These are phyloP conservation scores for Phytophthora pisi DNA, from an alignment of 352 stramenopile genomes.

Conservation along the genomic window DNA sequence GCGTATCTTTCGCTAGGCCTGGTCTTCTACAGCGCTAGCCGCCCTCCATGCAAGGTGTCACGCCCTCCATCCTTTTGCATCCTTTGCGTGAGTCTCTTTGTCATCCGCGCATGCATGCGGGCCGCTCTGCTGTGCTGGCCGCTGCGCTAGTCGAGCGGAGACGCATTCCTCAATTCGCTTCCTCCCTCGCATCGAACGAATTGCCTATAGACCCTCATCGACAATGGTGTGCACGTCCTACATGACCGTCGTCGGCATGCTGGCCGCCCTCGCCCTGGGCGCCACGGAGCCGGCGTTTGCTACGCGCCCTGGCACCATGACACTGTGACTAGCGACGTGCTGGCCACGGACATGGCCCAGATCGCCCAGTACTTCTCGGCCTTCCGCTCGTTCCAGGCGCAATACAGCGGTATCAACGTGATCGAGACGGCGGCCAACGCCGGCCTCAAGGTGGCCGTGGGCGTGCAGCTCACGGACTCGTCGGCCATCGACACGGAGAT, in stretches of 20 bases:
- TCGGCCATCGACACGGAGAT: conserved; percentile 52
- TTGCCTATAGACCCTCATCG: conserved; percentile 9
- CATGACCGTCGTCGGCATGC: conserved; percentile 21
- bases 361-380: conserved; percentile 54
- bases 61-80: conserved; percentile 20
- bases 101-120: not conserved
- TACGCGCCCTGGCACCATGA: conserved; percentile 73
- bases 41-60: conserved; percentile 13
- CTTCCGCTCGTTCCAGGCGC: conserved; percentile 73
- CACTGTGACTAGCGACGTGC: conserved; percentile 40
- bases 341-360: conserved; percentile 46
- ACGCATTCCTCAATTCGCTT: conserved; percentile 34
- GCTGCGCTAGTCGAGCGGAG: conserved; percentile 15
- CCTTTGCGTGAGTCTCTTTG: conserved; percentile 7
- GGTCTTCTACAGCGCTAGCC: conserved; percentile 18
- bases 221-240: conserved; percentile 33
- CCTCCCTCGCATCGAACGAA: conserved; percentile 20
- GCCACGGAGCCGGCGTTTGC: conserved; percentile 43
- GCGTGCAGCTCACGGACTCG: conserved; percentile 63
- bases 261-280: conserved; percentile 14
- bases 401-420: conserved; percentile 61
- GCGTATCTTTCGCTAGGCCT: conserved; percentile 24
- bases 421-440: conserved; percentile 48
- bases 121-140: conserved; percentile 2
- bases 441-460: conserved; percentile 68